A percentile compares a stretch with the other conserved stretches of the same genome.
These are phyloP conservation scores for Panaeolus papilionaceus DNA, from an alignment of 768 basidiomycete genomes.

Conservation along the genomic window DNA sequence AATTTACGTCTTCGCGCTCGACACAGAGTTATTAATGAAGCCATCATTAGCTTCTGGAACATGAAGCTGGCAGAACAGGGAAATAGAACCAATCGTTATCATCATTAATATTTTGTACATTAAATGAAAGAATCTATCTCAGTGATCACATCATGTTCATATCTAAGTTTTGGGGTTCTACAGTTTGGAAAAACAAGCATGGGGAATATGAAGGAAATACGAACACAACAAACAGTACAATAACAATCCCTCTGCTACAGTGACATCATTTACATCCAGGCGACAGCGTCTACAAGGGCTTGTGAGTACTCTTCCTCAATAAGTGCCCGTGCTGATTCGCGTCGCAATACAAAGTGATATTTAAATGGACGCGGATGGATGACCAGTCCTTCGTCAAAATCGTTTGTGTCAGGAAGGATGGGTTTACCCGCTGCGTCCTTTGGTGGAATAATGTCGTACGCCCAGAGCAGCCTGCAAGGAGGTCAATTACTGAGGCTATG, in stretches of 20 bases:
- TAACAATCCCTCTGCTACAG: background rate
- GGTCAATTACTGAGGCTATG: background rate
- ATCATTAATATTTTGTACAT: too few relatives aligned
- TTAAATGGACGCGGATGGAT: conserved; percentile 28
- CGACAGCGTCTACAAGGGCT: conserved; percentile 19
- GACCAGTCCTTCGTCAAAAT: conserved; percentile 28
- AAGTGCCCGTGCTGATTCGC: conserved; percentile 16
- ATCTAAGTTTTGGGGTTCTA: too few relatives aligned
- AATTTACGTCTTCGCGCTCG: background rate
- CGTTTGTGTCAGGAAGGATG: conserved; percentile 26
- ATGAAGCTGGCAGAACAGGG: background rate
- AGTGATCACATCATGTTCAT: too few relatives aligned
- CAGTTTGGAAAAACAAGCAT: too few relatives aligned
- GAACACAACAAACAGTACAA: background rate
- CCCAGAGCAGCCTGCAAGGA: conserved; percentile 30
- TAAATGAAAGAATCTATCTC: too few relatives aligned
- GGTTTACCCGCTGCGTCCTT: conserved; percentile 24
- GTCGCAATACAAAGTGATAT: conserved; percentile 25
- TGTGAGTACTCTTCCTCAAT: conserved; percentile 21
- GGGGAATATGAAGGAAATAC: background rate
- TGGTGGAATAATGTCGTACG: conserved; percentile 27
- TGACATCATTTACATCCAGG: conserved; percentile 14
- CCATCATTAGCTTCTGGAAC: background rate
- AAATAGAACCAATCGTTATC: too few relatives aligned
- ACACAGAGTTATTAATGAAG: background rate